These are phyloP conservation scores for Plasmodium inui DNA, from an alignment of 169 alveolate species.

Conservation along the genomic window DNA sequence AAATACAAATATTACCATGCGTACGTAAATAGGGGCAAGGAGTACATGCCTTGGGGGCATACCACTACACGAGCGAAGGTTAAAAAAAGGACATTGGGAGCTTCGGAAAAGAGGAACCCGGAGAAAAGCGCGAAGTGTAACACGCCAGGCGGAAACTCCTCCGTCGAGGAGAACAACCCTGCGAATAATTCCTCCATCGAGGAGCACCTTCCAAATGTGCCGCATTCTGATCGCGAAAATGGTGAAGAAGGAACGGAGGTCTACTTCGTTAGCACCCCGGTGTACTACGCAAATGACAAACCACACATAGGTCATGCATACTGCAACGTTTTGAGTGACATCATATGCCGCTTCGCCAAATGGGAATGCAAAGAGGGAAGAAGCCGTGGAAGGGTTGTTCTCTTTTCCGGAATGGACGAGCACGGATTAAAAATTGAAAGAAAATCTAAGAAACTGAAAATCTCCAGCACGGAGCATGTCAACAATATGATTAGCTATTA, in stretches of 20 bases:
- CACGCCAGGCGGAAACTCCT: not conserved
- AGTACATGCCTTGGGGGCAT: not conserved
- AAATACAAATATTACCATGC: not conserved
- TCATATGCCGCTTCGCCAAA: conserved; percentile 62
- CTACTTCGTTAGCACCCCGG: conserved; percentile 67
- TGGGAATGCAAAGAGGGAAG: conserved; percentile 10
- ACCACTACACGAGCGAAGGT: not conserved
- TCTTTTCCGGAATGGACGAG: conserved; percentile 91
- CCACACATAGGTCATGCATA: conserved; percentile 88
- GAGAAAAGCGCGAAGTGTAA: not conserved
- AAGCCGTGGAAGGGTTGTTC: conserved; percentile 25
- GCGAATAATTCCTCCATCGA: too few species aligned
- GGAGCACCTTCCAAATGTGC: not conserved
- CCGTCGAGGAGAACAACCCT: too few species aligned
- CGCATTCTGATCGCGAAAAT: not conserved
- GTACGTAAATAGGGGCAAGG: not conserved
- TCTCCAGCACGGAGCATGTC: conserved; percentile 75
- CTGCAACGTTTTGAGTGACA: conserved; percentile 81
- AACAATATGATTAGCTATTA: conserved; percentile 79
- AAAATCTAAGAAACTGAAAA: conserved; percentile 77
- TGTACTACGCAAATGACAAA: conserved; percentile 82
- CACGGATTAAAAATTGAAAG: conserved; percentile 90
- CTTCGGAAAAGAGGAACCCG: not conserved
- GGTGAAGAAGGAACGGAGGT: not conserved
- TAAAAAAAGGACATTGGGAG: not conserved